Conservation (phyloP, 78 protist species). For the Dictyostelium brefeldianum region DNA sequence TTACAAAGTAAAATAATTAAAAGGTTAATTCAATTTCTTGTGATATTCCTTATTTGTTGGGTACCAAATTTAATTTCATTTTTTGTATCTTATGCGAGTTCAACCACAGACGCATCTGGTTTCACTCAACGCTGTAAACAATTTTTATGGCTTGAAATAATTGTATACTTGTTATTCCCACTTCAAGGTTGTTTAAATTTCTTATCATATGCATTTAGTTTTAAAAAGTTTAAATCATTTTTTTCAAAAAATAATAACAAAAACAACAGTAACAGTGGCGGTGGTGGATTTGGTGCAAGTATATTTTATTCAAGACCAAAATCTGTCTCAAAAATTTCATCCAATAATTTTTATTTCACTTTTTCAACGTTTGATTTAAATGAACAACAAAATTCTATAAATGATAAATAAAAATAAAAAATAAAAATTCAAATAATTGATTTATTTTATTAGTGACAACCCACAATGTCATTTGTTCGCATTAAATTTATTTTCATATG, state of each 20-base stretch:
- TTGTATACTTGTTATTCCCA: not conserved
- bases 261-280: not conserved
- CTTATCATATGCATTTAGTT: not conserved
- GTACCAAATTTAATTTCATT: not conserved
- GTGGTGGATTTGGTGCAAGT: not conserved
- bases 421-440: too few species aligned
- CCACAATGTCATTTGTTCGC: too few species aligned
- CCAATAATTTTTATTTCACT: slow-evolving; percentile 8
- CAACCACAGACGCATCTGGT: not conserved
- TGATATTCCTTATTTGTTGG: slow-evolving; percentile 30
- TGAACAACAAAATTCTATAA: not conserved
- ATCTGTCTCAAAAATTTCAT: not conserved
- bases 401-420: too few species aligned
- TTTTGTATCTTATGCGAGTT: not conserved
- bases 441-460: too few species aligned
- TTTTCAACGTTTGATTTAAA: slow-evolving; percentile 22
- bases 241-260: not conserved
- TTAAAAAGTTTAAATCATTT: not conserved
- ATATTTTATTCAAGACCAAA: not conserved
- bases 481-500: too few species aligned
- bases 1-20: not conserved
- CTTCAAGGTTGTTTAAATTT: slow-evolving; percentile 14
- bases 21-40: not conserved
- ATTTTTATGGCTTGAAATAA: not conserved
- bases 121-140: not conserved